Conservation (phyloP, 176 grass and related monocot species). For the Hordeum vulgare region DNA sequence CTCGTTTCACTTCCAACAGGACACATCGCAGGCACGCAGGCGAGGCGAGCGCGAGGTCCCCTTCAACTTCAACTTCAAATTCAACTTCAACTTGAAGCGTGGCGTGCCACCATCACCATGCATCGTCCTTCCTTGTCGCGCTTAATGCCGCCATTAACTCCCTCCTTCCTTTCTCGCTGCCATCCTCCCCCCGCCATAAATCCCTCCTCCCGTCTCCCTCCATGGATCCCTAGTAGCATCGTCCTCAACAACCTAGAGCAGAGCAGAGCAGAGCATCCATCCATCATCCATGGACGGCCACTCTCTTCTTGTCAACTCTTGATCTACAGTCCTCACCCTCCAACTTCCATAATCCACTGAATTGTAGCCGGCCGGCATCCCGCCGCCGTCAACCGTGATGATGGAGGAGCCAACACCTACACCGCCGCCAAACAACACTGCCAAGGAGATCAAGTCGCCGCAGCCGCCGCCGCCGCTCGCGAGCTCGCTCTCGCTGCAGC, state of each 20-base stretch:
- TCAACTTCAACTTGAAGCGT: no score
- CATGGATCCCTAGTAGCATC: no score
- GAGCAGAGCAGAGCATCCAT: no score
- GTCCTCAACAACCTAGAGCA: no score
- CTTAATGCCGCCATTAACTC: neutral
- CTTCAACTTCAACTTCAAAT: no score
- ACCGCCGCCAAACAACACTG: neutral
- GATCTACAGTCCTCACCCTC: neutral
- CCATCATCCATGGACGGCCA: no score
- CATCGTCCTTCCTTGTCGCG: conserved; percentile 1
- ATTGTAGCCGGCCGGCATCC: neutral
- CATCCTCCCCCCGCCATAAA: neutral
- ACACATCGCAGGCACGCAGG: no score
- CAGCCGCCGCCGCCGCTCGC: conserved; percentile 14
- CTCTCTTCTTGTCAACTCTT: neutral
- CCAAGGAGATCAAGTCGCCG: conserved; percentile 64
- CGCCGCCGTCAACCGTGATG: neutral
- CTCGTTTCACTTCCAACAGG: no score
- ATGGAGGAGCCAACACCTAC: neutral
- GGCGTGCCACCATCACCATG: no score
- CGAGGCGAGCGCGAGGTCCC: no score
- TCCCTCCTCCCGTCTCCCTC: neutral
- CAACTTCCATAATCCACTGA: neutral
- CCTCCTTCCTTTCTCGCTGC: neutral
- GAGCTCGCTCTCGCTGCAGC: neutral